Evolutionary conservation across 495 filamentous ascomycete genomes (phyloP), one percentile per base, ranked within the genome.

Genomic region (Astrothelium macrocarpum): DNA sequence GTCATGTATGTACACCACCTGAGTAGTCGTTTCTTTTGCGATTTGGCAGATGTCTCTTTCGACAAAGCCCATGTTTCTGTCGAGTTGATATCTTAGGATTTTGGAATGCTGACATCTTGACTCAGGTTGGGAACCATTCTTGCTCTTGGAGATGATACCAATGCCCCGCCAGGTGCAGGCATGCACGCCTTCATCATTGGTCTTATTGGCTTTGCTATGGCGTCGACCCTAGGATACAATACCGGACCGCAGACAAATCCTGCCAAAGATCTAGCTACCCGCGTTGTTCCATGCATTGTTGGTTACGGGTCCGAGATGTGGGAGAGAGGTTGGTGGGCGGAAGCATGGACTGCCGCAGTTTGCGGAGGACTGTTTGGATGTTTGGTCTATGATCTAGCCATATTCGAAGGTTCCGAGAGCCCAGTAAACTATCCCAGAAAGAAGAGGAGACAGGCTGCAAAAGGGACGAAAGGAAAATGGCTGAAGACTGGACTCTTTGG

Each of bases 61-160:
- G n/a, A n/a, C n/a, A n/a, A n/a, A n/a, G n/a, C n/a, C n/a, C n/a
- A n/a, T n/a, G n/a, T n/a, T n/a, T n/a, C n/a, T n/a, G n/a, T n/a
- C n/a, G n/a, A n/a, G n/a, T n/a, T n/a, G 5, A 39, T 5, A 14
- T 39, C 5, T 14, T 39, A 14, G 5, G 34, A 5, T 39, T 14
- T 39, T 29, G 20, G 2, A 56, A 10, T 56, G 49, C 49, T 56
- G 49, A 56, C 25, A 29, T 28, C 29, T 56, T 20, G 7, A 10
- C 5, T 29, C 25, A 26, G 63, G 63, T 59, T 65, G 63, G 32
- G 77, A 56, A 56, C 76, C 1, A 71, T 84, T 11, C 71, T 84
- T 5, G 82, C 81, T 9, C 74, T 84, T 0, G 80, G 81, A 59
- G 81, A 84, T 67, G 79, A 82, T 64, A 77, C 77, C 29, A 82